These are phyloP conservation scores for Cymodocea nodosa DNA, from an alignment of 116 monocot genomes.

Conservation along the genomic window DNA sequence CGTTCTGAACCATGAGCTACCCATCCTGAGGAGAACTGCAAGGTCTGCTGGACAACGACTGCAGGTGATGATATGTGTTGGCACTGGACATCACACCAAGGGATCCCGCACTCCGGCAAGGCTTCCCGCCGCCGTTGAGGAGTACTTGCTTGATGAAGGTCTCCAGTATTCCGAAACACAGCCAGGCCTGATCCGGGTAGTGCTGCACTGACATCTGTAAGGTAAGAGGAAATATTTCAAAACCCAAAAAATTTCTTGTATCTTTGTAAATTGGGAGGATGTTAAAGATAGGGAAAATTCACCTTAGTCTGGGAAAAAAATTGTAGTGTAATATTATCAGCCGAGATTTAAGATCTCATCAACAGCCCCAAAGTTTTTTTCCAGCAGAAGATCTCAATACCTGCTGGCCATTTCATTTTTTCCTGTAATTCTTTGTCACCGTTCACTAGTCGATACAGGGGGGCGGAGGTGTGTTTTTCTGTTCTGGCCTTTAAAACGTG, in stretches of 20 bases:
- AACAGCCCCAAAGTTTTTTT: conserved; percentile 2
- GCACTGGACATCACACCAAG: conserved; percentile 49
- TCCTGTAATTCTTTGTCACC: conserved; percentile 6
- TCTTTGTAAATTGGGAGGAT: conserved; percentile 22
- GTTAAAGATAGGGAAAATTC: conserved; percentile 1
- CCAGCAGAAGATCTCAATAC: not conserved
- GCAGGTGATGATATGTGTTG: conserved; percentile 57
- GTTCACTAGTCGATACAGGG: not conserved
- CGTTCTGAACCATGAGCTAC: conserved; percentile 57
- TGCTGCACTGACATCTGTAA: conserved; percentile 37
- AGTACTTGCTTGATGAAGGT: conserved; percentile 61
- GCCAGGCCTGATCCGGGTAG: conserved; percentile 70
- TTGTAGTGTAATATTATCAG: conserved; percentile 1
- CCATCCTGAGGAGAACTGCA: conserved; percentile 37
- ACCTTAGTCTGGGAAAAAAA: not conserved
- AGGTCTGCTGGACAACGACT: conserved; percentile 40
- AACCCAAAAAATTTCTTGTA: conserved; percentile 17
- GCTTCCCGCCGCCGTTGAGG: conserved; percentile 60
- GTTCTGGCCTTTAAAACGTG: not conserved
- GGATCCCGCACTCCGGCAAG: conserved; percentile 43
- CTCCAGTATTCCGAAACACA: conserved; percentile 54
- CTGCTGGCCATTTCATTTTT: conserved; percentile 1
- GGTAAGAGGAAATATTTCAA: conserved; percentile 1
- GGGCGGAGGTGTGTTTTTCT: not conserved
- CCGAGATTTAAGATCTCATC: not conserved